phyloP scores from a whole-genome alignment of 2,329 filamentous ascomycete genomes.

The Fusarium pseudonygamai region DNA sequence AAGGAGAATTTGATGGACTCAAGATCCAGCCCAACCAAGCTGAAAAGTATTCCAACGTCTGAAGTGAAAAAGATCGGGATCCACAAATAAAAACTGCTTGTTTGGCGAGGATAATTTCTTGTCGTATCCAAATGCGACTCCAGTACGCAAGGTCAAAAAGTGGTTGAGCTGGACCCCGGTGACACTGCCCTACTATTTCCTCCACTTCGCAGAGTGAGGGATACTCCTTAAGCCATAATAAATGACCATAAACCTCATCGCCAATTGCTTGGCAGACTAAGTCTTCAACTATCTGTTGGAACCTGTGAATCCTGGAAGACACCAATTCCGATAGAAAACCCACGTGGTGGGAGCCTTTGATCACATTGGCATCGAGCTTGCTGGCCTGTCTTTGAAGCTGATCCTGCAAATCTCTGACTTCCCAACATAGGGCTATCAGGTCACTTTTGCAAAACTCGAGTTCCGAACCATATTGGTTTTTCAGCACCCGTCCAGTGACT shows the following conservation, averaged over 20 bases:
- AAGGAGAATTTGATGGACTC: not conserved
- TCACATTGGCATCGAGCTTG: not conserved
- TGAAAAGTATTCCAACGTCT: not conserved
- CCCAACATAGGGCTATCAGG: not conserved
- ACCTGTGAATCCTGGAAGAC: not conserved
- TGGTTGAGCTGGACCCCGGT: not conserved
- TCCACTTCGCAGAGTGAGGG: not conserved
- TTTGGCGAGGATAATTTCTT: not conserved
- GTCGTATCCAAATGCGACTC: not conserved
- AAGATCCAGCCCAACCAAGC: not conserved
- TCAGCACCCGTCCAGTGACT: not conserved
- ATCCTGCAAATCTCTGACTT: not conserved
- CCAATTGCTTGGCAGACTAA: not conserved
- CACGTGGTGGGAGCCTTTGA: not conserved
- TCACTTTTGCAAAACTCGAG: not conserved
- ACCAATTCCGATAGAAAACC: not conserved
- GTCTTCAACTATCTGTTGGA: not conserved
- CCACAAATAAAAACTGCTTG: not conserved
- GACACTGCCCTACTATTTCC: not conserved
- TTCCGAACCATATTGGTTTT: not conserved
- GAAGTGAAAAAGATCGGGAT: not conserved
- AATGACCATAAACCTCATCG: not conserved
- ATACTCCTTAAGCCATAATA: not conserved
- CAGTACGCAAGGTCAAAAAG: not conserved
- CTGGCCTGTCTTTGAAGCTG: not conserved